Conservation (phyloP, 2,329 filamentous ascomycete species). For the Alternaria viburni region DNA sequence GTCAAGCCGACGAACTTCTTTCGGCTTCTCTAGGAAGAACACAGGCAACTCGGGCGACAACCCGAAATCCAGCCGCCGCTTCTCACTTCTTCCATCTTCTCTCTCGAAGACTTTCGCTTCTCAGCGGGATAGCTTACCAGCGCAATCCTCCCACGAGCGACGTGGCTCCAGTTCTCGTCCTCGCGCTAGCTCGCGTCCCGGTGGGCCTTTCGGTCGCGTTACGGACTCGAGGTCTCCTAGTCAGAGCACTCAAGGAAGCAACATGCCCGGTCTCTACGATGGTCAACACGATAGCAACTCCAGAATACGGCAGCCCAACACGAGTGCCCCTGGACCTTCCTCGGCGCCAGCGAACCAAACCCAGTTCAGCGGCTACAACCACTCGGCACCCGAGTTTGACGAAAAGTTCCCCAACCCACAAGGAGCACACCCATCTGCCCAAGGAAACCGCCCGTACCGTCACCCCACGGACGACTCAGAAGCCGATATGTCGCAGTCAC, state of each 20-base stretch:
- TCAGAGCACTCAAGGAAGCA: constrained; percentile 53
- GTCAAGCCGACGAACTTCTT: constrained; percentile 56
- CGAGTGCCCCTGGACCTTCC: constrained; percentile 32
- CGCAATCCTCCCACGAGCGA: constrained; percentile 41
- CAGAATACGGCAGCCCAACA: constrained; percentile 26
- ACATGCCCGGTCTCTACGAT: constrained; percentile 53
- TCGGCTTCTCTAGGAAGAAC: constrained; percentile 57
- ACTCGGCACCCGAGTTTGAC: constrained; percentile 35
- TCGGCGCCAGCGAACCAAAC: constrained; percentile 47
- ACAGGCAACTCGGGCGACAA: constrained; percentile 45
- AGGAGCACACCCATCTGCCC: constrained; percentile 37
- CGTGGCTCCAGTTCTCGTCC: constrained; percentile 40
- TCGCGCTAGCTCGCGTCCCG: constrained; percentile 42
- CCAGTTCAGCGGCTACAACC: constrained; percentile 40
- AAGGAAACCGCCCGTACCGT: constrained; percentile 34
- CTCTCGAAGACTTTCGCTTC: constrained; percentile 55
- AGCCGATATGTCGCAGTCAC: constrained; percentile 34
- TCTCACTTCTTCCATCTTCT: constrained; percentile 59
- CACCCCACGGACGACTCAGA: constrained; percentile 45
- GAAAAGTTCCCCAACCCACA: constrained; percentile 46
- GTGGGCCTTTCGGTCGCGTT: constrained; percentile 52
- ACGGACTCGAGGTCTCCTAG: constrained; percentile 51
- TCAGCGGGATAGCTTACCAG: constrained; percentile 44
- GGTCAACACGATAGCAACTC: constrained; percentile 43
- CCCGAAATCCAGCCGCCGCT: constrained; percentile 53